Base-by-base conservation (phyloP, 2,329 filamentous ascomycete genomes). In the Alternaria infectoria region DNA sequence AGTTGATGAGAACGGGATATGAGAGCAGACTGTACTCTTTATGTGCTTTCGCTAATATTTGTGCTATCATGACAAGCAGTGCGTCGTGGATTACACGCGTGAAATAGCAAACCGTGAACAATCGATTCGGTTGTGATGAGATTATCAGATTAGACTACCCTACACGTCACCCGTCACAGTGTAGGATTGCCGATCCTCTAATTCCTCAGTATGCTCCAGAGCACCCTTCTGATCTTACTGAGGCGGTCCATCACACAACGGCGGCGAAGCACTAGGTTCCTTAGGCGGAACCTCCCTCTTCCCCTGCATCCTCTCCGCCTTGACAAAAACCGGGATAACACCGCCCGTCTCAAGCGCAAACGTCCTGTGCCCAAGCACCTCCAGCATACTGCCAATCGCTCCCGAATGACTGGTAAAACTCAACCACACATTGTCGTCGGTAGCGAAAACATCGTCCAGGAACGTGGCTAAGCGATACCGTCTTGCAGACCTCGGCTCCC, bases 321-420 rank as follows among this genome's bases (percentile, higher is more conserved):
- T 87, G 17, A 92, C 84, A 5, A 92, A 82, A 3, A 90, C 88
- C 0, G 90, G 89, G 54, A 92, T 90, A 15, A 91, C 86, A 61
- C 89, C 87, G 5, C 90, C 90, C 0, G 90, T 92, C 44, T 84
- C 83, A 21, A 92, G 79, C 5, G 78, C 77, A 75, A 91, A 92
- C 5, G 77, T 60, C 19, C 85, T 82, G 73, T 92, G 90, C 46
- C 85, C 85, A 3, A 91, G 71, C 0, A 85, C 87, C 57, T 81
- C 75, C 63, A 89, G 68, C 9, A 89, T 80, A 66, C 84, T 85
- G 43, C 80, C 82, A 65, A 89, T 88, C 1, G 85, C 85, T 0
- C 87, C 87, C 3, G 85, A 88, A 76, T 90, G 88, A 32, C 83
- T 85, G 5, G 88, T 89, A 49, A 89, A 70, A 6, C 83, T 86